Base-by-base conservation (phyloP, 345 rosid genomes). In the Toxicodendron radicans region DNA sequence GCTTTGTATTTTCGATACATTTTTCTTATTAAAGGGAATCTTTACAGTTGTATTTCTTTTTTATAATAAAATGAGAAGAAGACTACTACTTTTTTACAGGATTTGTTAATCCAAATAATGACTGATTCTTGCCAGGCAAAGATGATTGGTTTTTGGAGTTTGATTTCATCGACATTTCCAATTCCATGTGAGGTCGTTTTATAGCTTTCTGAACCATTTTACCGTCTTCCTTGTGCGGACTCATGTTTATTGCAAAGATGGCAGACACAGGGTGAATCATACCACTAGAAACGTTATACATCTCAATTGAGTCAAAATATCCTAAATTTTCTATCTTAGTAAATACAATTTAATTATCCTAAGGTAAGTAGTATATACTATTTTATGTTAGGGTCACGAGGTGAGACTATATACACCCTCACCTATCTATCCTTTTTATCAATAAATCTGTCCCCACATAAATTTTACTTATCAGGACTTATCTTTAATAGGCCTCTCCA, bases 11-110 rank as follows among this genome's bases (percentile, higher is more conserved):
- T 70, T 23, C 59, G 65, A 14, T 57, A 60, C 21, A 45, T 27
- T 59, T 71, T 24, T 58, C 45, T 71, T 58, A 17, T 43, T 27
- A 8, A 57, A 57, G 64, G n/a, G 66, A 46, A 18, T 46, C 46
- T 27, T 12, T 6, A 45, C 45, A 48, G 66, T 4, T 71, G 45
- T 71, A 17, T 59, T 30, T 27, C 57, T 27, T 27, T 20, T 71
- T 7, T 45, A 46, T 6, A 59, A 71, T 12, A 71, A 71, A 43
- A 59, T 45, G 54, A 27, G 30, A 46, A 46, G 57, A 13, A 46
- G 24, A 45, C 24, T 60, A 13, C 18, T 10, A 35, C 38, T 3
- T 35, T 35, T 46, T 24, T n/a, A 6, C 8, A 58, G 11, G n/a
- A n/a, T 30, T 65, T 60, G 66, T 60, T 46, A 17, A 30, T 46